Conservation (phyloP, 108 stramenopile genomes). For the Cylindrotheca closterium region DNA sequence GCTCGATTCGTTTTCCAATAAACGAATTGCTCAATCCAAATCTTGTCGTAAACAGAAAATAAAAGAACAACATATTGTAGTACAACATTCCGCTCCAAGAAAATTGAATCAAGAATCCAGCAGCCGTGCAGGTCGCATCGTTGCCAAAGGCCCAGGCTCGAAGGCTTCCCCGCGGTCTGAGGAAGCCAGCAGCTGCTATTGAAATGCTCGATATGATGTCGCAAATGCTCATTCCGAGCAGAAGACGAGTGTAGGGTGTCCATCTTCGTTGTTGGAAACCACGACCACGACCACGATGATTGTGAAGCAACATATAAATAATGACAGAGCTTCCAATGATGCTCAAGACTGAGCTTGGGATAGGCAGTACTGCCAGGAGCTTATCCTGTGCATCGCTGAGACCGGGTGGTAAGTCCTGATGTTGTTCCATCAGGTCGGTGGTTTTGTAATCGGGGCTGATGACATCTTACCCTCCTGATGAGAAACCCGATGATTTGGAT, state of each 20-base stretch:
- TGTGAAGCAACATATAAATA: neutral
- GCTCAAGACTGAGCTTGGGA: neutral
- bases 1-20: conserved; percentile 6
- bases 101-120: conserved; percentile 27
- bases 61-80: conserved; percentile 26
- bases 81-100: conserved; percentile 18
- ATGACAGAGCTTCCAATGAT: conserved; percentile 1
- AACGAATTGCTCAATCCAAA: conserved; percentile 2
- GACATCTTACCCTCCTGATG: too few relatives aligned
- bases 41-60: conserved; percentile 27
- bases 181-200: conserved; percentile 1
- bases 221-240: conserved; percentile 19
- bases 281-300: too few relatives aligned
- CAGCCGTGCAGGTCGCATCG: conserved; percentile 24
- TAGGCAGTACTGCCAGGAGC: neutral
- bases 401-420: too few relatives aligned
- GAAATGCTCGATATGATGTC: conserved; percentile 14
- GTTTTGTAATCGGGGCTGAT: too few relatives aligned
- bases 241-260: conserved; percentile 20
- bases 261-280: neutral
- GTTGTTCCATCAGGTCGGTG: too few relatives aligned
- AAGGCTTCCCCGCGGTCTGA: neutral
- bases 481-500: too few relatives aligned
- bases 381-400: conserved; percentile 4
- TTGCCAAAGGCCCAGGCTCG: conserved; percentile 28